A percentile compares a stretch with the other conserved stretches of the same genome.
phyloP scores from a whole-genome alignment of 225 moss, liverwort and hornwort species.

The Antitrichia curtipendula region DNA sequence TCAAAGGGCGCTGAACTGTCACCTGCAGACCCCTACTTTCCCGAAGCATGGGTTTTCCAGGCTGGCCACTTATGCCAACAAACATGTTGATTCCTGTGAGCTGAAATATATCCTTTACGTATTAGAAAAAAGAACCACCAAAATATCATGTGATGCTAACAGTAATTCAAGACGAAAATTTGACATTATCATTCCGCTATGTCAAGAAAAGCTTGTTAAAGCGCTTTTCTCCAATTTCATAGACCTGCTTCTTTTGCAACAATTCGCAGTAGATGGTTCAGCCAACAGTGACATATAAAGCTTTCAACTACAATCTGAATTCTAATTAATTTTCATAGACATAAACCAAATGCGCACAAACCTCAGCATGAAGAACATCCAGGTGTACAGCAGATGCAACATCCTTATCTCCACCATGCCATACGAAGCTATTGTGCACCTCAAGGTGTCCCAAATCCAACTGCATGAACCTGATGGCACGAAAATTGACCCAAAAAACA shows the following conservation, averaged over 20 bases:
- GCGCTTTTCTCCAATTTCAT: not conserved
- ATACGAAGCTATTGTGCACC: constrained; percentile 75
- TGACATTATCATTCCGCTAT: not conserved
- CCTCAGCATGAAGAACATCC: constrained; percentile 91
- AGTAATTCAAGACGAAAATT: not conserved
- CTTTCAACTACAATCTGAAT: not conserved
- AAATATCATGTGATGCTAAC: not conserved
- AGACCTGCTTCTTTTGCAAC: not conserved
- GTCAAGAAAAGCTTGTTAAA: not conserved
- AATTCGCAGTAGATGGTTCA: not conserved
- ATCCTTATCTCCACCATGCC: constrained; percentile 85
- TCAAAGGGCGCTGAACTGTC: constrained; percentile 70
- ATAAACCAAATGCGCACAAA: constrained; percentile 5
- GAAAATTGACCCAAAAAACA: not conserved
- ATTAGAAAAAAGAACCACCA: not conserved
- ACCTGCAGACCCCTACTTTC: constrained; percentile 82
- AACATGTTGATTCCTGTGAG: constrained; percentile 97
- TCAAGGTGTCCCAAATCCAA: constrained; percentile 94
- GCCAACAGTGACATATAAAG: not conserved
- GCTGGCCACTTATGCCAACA: constrained; percentile 77
- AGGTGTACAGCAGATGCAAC: constrained; percentile 87
- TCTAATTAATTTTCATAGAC: not conserved
- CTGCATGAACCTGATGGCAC: constrained; percentile 76
- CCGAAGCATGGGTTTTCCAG: constrained; percentile 91
- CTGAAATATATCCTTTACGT: constrained; percentile 20